Evolutionary conservation across 2,329 filamentous ascomycete species (phyloP).

Genomic region (Fonsecaea pugnacius): DNA sequence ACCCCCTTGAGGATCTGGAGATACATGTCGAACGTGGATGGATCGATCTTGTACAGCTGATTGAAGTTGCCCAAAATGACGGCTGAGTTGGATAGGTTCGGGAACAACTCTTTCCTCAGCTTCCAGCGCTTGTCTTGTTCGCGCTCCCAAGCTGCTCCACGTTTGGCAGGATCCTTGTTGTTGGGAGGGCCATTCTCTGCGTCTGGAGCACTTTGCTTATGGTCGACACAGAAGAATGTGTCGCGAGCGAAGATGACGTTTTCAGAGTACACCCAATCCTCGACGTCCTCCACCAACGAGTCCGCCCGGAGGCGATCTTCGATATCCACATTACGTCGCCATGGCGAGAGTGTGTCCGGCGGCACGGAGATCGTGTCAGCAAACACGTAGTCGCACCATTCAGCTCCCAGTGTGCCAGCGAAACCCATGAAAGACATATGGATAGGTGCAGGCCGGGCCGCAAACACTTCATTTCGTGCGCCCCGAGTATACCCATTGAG

Average conservation of each 20-base stretch:
- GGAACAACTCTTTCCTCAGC: constrained; percentile 93
- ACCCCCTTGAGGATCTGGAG: constrained; percentile 83
- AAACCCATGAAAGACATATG: constrained; percentile 99
- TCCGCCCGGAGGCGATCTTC: constrained; percentile 67
- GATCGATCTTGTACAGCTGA: constrained; percentile 98
- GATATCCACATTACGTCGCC: constrained; percentile 73
- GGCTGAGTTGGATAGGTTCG: constrained; percentile 75
- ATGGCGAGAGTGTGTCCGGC: constrained; percentile 76
- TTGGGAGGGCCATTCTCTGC: constrained; percentile 41
- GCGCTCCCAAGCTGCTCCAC: constrained; percentile 74
- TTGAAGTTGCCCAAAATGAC: constrained; percentile 98
- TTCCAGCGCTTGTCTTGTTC: constrained; percentile 82
- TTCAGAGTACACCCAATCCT: constrained; percentile 93
- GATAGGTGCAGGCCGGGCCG: constrained; percentile 88
- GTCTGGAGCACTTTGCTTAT: constrained; percentile 84
- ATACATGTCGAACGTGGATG: constrained; percentile 94
- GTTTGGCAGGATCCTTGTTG: constrained; percentile 54
- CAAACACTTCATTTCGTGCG: constrained; percentile 96
- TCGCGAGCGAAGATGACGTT: constrained; percentile 94
- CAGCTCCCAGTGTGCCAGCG: constrained; percentile 89
- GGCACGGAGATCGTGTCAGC: constrained; percentile 89
- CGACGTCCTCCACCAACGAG: constrained; percentile 69
- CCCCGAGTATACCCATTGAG: constrained; percentile 98
- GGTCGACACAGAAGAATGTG: constrained; percentile 98
- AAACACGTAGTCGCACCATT: constrained; percentile 98